Base-by-base conservation (phyloP, 495 filamentous ascomycete genomes). In the Daldinia concentrica region DNA sequence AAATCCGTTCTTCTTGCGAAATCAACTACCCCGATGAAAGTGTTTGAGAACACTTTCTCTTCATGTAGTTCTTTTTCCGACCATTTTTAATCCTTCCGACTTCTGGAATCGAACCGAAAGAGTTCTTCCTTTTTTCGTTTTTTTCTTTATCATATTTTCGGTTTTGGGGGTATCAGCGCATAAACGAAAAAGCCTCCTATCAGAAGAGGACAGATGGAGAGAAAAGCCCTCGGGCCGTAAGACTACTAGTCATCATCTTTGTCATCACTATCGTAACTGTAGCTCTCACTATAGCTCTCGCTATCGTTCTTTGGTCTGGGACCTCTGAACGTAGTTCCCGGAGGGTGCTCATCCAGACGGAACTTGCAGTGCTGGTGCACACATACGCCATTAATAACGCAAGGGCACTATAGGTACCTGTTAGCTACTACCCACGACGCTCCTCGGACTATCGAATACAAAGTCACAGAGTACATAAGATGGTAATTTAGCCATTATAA, bases 311-410 rank as follows among this genome's bases (percentile, higher is more conserved):
- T 59, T 1, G 30, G 19, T 29, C 27, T 80, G 6, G 76, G 66
- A 29, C 74, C 71, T 64, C 77, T 83, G 39, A 84, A 78, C 26
- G 78, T 80, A 2, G 83, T 86, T n/a, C 79, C 81, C 0, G 84
- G 83, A 0, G 85, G 85, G 66, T 87, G 85, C 15, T 81, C 82
- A 11, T 82, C 80, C 9, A 77, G 67, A 19, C 61, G 64, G 74
- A 85, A 87, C 37, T 83, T 81, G 76, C 85, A 87, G 22, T 76
- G 77, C 22, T 80, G 79, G 24, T 83, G 77, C 0, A 66, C 77
- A 65, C 85, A 86, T 6, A 77, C 63, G 4, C 80, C 81, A 26
- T 82, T 76, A 6, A 71, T 60, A 3, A 84, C 79, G 58, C 75
- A 82, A 3, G 82, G 81, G 43, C 81, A 83, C 81, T 82, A 37